Evolutionary conservation across 768 basidiomycete species (phyloP), one percentile per base, ranked within the genome.

Genomic region (Omphalotus guepiniiformis): DNA sequence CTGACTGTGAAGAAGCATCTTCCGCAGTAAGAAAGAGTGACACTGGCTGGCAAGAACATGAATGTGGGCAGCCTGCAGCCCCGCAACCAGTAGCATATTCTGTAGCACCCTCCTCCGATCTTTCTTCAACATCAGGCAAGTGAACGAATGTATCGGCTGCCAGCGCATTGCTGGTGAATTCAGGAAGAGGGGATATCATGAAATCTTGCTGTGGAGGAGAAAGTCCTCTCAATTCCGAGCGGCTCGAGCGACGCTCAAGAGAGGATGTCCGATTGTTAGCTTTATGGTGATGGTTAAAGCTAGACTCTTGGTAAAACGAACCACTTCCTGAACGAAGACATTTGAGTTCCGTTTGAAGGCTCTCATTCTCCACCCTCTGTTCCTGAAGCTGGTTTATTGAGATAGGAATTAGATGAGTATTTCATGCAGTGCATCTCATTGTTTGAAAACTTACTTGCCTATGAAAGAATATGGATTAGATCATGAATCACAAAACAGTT

Each of bases 181-280:
- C 66, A 4, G 73, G 69, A 4, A 75, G 55, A 3, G 74, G 74
- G 9, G 74, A 72, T 45, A 74, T 69, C 40, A 72, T 50, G 53
- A 69, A 49, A 46, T 68, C 61, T 26, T 64, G 64, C n/a, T 65
- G 48, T 15, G 63, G 62, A 26, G 64, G 59, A 37, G 26, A 21
- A 47, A 6, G 38, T n/a, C 60, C 64, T 48, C 58, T 58, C 48
- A 70, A 66, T 51, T 54, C 66, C 49, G 53, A 45, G 44, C 62
- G 57, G 30, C 73, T 69, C 53, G 66, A 61, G 68, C 59, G 23
- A 58, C 55, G 36, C 30, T 38, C 49, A 47, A 51, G 19, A 49
- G 51, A 29, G 55, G 37, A 35, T 9, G 9, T 42, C 18, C 28
- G 37, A 39, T 25, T 4, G 25, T 36, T 35, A 13, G 34, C 23